Percentiles rank a stretch among this genome's conserved stretches.
Conservation (phyloP, 768 basidiomycete species). For the Lanmaoa rubissima region DNA sequence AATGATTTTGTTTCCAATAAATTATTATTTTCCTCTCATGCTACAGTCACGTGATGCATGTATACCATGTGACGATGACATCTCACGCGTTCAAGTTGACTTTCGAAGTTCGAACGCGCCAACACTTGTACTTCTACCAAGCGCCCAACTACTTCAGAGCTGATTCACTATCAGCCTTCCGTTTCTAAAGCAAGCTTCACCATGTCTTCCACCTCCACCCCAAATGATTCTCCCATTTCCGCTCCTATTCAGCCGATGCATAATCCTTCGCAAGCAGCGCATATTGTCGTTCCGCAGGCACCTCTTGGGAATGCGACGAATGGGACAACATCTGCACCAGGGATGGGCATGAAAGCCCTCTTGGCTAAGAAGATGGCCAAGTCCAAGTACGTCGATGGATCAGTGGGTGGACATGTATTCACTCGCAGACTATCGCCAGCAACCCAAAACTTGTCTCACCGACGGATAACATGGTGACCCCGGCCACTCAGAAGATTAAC, state of each 20-base stretch:
- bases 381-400: constrained; percentile 57
- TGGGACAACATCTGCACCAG: constrained; percentile 52
- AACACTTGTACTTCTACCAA: not conserved
- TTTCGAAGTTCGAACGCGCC: constrained; percentile 20
- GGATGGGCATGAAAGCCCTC: constrained; percentile 88
- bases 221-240: constrained; percentile 62
- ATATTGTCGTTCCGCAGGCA: constrained; percentile 74
- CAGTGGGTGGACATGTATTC: not conserved
- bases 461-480: constrained; percentile 93
- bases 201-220: constrained; percentile 57
- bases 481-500: constrained; percentile 86
- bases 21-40: too few species aligned
- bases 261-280: constrained; percentile 78
- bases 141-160: constrained; percentile 2
- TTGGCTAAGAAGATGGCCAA: constrained; percentile 94
- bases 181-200: constrained; percentile 21
- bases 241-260: constrained; percentile 79
- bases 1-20: too few species aligned
- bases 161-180: not conserved
- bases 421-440: constrained; percentile 39
- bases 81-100: constrained; percentile 29
- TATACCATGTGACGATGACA: constrained; percentile 23
- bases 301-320: constrained; percentile 69
- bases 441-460: constrained; percentile 90
- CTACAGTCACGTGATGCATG: constrained; percentile 11